A percentile compares a stretch with the other conserved stretches of the same genome.
Evolutionary conservation across 345 rosid species (phyloP).

Genomic region (Eucalyptus camaldulensis): DNA sequence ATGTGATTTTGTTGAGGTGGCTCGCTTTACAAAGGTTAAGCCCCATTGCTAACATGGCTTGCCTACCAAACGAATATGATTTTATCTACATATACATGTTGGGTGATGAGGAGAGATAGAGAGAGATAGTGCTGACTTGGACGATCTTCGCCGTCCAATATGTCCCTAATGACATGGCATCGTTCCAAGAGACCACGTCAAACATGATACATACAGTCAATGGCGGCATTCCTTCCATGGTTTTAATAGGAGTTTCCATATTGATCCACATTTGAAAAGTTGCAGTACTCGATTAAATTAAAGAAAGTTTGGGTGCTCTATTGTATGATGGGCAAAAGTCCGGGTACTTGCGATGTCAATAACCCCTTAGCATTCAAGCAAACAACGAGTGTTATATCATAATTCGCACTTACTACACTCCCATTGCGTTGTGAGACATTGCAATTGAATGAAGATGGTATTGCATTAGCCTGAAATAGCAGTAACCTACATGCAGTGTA

Average conservation of each 20-base stretch:
- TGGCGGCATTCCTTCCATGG: background rate
- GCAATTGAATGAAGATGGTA: background rate
- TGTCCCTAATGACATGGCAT: background rate
- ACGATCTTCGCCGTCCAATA: background rate
- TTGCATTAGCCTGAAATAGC: background rate
- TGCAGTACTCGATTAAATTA: background rate
- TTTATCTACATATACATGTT: background rate
- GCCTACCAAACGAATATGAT: background rate
- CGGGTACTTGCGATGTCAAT: background rate
- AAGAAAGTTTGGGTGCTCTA: background rate
- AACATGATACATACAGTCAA: background rate
- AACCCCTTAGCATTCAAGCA: background rate
- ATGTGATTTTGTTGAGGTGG: background rate
- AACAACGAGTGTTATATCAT: background rate
- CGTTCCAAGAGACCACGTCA: background rate
- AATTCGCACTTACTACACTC: background rate
- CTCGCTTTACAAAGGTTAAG: background rate
- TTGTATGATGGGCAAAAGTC: background rate
- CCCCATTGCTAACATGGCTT: background rate
- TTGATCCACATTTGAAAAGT: background rate
- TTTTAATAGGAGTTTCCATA: background rate
- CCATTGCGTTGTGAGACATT: background rate
- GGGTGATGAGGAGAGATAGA: background rate
- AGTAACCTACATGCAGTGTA: background rate
- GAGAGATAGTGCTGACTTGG: background rate